Percentiles rank a stretch among this genome's conserved stretches.
These are phyloP conservation scores for Tulasnella calospora DNA, from an alignment of 768 basidiomycete genomes.

Conservation along the genomic window DNA sequence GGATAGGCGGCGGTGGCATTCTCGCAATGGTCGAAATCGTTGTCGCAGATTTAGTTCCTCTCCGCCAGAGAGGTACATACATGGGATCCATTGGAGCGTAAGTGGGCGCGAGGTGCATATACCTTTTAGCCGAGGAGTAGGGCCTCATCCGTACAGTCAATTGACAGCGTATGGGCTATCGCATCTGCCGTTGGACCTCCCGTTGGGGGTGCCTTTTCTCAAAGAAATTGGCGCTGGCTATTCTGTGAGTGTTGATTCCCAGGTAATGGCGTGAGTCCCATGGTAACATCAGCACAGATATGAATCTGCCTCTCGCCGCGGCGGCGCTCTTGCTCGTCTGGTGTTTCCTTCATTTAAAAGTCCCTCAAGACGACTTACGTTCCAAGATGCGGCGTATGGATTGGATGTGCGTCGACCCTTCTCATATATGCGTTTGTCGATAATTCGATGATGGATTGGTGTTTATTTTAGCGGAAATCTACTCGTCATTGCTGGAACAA, in stretches of 20 bases:
- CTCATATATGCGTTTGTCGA: too few species aligned
- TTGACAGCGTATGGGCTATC: slow-evolving; percentile 36
- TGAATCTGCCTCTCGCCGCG: slow-evolving; percentile 26
- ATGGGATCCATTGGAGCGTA: slow-evolving; percentile 38
- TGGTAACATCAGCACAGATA: neutral
- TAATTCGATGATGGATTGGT: too few species aligned
- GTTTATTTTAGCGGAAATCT: too few species aligned
- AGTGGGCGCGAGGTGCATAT: slow-evolving; percentile 9
- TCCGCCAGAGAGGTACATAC: slow-evolving; percentile 41
- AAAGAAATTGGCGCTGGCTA: slow-evolving; percentile 18
- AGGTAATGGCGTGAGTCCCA: too few species aligned
- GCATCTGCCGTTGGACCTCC: slow-evolving; percentile 26
- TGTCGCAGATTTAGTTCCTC: slow-evolving; percentile 41
- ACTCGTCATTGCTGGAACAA: too few species aligned
- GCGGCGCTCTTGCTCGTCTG: slow-evolving; percentile 14
- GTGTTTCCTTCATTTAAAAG: slow-evolving; percentile 9
- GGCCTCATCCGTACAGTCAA: slow-evolving; percentile 25
- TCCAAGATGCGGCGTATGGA: slow-evolving; percentile 24
- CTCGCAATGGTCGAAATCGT: slow-evolving; percentile 35
- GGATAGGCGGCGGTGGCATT: slow-evolving; percentile 35
- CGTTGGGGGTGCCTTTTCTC: slow-evolving; percentile 27
- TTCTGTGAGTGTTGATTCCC: neutral
- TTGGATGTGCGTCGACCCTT: slow-evolving; percentile 21
- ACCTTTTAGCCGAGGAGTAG: neutral
- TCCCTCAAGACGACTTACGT: slow-evolving; percentile 6